Percentiles rank a stretch among this genome's conserved stretches.
These are phyloP conservation scores for Aspergillus ellipticus DNA, from an alignment of 495 filamentous ascomycete species.

Conservation along the genomic window DNA sequence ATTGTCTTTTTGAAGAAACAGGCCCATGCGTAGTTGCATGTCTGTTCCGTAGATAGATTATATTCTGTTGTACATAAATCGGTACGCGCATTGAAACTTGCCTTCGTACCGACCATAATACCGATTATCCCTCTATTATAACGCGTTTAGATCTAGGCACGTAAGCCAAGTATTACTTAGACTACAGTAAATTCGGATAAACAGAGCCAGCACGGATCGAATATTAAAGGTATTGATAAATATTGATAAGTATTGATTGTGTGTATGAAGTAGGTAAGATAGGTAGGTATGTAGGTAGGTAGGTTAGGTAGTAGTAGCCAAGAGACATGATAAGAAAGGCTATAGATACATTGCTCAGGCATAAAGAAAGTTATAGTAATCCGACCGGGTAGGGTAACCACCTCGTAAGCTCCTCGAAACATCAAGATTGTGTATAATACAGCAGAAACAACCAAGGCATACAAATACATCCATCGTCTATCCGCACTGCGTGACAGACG, in stretches of 20 bases:
- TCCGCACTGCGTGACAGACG: neutral
- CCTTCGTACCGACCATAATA: too few relatives aligned
- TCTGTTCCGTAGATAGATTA: neutral
- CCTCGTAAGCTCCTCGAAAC: neutral
- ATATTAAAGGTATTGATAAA: too few relatives aligned
- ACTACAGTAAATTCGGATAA: too few relatives aligned
- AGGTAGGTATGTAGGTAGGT: neutral
- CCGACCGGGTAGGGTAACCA: neutral
- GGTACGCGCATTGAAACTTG: neutral
- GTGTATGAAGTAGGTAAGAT: neutral
- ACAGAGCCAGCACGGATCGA: too few relatives aligned
- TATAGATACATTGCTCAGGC: neutral
- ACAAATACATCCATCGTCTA: conserved; percentile 3
- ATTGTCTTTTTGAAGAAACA: neutral
- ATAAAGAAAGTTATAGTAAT: neutral
- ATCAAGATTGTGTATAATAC: neutral
- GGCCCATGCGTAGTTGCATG: neutral
- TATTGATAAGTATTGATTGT: too few relatives aligned
- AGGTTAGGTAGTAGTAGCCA: neutral
- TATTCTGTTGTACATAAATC: neutral
- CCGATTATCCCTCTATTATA: too few relatives aligned
- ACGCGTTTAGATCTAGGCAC: too few relatives aligned
- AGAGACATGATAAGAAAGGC: neutral
- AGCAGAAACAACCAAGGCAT: neutral
- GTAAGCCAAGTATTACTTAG: too few relatives aligned